Evolutionary conservation across 106 monocot genomes (phyloP), one percentile per base, ranked within the genome.

Genomic region (Allium sativum): DNA sequence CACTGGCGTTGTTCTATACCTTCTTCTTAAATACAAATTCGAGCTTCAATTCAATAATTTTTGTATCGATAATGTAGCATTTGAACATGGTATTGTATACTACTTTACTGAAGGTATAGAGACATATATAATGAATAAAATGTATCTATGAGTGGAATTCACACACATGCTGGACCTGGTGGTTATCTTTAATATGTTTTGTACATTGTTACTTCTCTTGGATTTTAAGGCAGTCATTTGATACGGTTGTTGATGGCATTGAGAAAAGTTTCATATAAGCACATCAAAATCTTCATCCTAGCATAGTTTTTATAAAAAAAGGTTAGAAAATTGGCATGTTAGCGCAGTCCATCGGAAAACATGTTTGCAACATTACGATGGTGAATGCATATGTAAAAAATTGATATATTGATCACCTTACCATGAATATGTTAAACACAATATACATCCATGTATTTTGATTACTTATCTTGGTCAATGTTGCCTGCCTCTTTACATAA

Each of bases 141-240:
- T 82, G 82, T 93, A 43, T 89, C 78, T 50, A 89, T 93, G 58
- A 89, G 85, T 74, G 93, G 93, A 21, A 93, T 85, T 68, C 93
- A 93, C 55, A 89, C 93, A 16, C 93, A 93, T 76, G 75, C 82
- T 58, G 93, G 93, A 7, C 93, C 93, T 62, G 93, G 93, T 10
- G 93, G 93, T 53, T 93, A 93, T 72, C 89, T 93, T 73, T 89
- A 93, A 59, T 89, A 93, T 76, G 76, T 93, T 41, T 78, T 81
- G 19, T 93, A 93, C 44, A 82, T 89, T 72, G 78, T 93, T 17
- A 93, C 93, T 18, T 93, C 93, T 66, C 76, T 93, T 61, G 93
- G 93, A 40, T 93, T 93, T 67, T 93, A 15, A 75, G 78, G 4
- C 89, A 93, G 67, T 89, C 93, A 67, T 93, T 93, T 68, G 89